Conservation (phyloP, 1,284 basidiomycete species). For the Puccinia triticina region DNA sequence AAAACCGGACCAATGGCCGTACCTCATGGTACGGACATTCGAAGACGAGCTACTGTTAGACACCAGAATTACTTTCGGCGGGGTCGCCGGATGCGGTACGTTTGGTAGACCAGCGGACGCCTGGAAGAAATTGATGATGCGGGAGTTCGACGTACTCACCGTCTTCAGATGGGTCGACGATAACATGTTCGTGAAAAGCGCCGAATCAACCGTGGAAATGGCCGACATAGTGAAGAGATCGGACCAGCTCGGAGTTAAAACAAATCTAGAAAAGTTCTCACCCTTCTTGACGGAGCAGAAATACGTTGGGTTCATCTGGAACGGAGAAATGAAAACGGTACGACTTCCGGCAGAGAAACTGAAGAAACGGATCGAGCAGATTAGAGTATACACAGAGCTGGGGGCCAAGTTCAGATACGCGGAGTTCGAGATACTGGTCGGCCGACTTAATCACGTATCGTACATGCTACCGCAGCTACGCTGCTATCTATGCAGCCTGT, state of each 20-base stretch:
- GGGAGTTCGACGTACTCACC: not conserved
- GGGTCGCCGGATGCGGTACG: not conserved
- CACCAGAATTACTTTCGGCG: slow-evolving; percentile 15
- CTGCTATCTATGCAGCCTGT: slow-evolving; percentile 12
- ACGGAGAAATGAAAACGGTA: slow-evolving; percentile 1
- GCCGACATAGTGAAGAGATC: not conserved
- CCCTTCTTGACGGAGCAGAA: not conserved
- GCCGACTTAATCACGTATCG: not conserved
- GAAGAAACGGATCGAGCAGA: not conserved
- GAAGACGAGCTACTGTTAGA: slow-evolving; percentile 2
- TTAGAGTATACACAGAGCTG: not conserved
- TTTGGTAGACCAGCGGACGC: slow-evolving; percentile 11
- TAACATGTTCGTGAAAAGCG: too few species aligned
- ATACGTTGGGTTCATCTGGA: slow-evolving; percentile 16
- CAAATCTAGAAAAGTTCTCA: slow-evolving; percentile 11
- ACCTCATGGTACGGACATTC: not conserved
- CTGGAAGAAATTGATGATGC: slow-evolving; percentile 17
- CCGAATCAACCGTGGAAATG: not conserved
- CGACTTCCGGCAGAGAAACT: not conserved
- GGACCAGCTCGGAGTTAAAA: not conserved
- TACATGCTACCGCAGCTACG: not conserved
- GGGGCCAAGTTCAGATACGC: not conserved
- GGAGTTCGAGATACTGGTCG: not conserved
- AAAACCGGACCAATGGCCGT: not conserved
- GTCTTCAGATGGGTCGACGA: too few species aligned